Percentiles rank a stretch among this genome's conserved stretches.
Conservation (phyloP, 345 rosid genomes). For the Citrus maxima region DNA sequence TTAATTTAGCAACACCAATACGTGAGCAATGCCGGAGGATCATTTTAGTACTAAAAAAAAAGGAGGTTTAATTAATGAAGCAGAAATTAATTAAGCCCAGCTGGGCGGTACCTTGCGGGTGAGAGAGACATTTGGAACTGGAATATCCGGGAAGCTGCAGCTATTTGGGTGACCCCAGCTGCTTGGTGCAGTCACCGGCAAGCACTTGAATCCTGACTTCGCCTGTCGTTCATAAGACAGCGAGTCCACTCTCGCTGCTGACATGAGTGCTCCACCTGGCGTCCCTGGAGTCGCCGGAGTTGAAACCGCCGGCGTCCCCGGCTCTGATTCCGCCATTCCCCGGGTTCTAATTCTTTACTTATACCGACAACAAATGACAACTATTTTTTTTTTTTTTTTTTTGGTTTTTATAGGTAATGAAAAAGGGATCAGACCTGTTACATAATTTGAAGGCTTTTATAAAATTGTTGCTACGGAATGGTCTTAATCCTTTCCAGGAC, state of each 20-base stretch:
- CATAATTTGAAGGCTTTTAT: constrained; percentile 66
- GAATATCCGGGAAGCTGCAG: constrained; percentile 68
- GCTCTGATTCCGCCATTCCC: constrained; percentile 38
- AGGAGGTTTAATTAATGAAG: too few relatives aligned
- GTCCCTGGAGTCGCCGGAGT: constrained; percentile 95
- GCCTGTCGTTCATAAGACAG: constrained; percentile 89
- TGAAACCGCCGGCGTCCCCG: constrained; percentile 51
- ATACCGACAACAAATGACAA: background rate
- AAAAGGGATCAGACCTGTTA: constrained; percentile 25
- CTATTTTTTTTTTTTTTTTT: background rate
- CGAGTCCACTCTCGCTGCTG: constrained; percentile 76
- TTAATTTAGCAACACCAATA: too few relatives aligned
- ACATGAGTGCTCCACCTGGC: constrained; percentile 84
- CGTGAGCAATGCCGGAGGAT: too few relatives aligned
- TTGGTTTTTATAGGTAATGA: background rate
- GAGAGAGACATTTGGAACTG: constrained; percentile 66
- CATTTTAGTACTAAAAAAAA: too few relatives aligned
- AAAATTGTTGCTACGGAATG: constrained; percentile 41
- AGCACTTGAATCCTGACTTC: constrained; percentile 82
- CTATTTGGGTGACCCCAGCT: constrained; percentile 57
- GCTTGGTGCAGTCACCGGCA: constrained; percentile 69
- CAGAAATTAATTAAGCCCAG: too few relatives aligned
- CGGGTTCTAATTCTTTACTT: background rate
- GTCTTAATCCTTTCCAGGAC: constrained; percentile 48
- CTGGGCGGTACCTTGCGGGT: constrained; percentile 75